Evolutionary conservation across 257 asterid genomes (phyloP).

Genomic region (Cynanchum wilfordii): DNA sequence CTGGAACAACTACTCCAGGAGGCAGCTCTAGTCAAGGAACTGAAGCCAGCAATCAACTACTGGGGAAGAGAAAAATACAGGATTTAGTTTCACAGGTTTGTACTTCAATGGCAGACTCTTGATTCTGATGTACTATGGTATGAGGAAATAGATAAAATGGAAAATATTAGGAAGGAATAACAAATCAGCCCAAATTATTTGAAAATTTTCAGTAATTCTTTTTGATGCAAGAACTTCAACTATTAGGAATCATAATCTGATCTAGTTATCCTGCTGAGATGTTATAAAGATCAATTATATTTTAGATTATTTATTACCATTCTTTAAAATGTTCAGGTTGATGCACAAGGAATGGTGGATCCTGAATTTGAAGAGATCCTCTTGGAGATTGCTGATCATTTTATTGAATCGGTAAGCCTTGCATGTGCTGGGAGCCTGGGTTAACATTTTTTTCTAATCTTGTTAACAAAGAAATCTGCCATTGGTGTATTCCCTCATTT

Average conservation of each 20-base stretch:
- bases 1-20: conserved; percentile 83
- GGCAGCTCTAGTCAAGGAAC: conserved; percentile 93
- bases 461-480: conserved; percentile 8
- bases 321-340: conserved; percentile 50
- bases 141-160: conserved; percentile 3
- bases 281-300: neutral
- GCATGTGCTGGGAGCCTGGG: conserved; percentile 9
- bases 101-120: neutral
- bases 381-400: conserved; percentile 76
- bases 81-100: conserved; percentile 81
- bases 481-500: neutral
- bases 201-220: neutral
- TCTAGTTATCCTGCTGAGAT: neutral
- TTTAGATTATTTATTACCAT: neutral
- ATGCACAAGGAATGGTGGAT: conserved; percentile 56
- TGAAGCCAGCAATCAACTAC: conserved; percentile 79
- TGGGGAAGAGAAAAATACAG: conserved; percentile 90
- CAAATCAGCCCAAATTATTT: neutral
- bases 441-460: neutral
- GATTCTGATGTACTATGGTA: neutral
- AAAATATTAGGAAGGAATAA: neutral
- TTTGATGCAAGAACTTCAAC: neutral
- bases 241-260: neutral
- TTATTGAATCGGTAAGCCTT: conserved; percentile 75
- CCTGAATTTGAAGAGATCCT: conserved; percentile 85